Percentiles rank a stretch among this genome's conserved stretches.
phyloP scores from a whole-genome alignment of 352 stramenopile genomes.

The Pythium phragmitis region DNA sequence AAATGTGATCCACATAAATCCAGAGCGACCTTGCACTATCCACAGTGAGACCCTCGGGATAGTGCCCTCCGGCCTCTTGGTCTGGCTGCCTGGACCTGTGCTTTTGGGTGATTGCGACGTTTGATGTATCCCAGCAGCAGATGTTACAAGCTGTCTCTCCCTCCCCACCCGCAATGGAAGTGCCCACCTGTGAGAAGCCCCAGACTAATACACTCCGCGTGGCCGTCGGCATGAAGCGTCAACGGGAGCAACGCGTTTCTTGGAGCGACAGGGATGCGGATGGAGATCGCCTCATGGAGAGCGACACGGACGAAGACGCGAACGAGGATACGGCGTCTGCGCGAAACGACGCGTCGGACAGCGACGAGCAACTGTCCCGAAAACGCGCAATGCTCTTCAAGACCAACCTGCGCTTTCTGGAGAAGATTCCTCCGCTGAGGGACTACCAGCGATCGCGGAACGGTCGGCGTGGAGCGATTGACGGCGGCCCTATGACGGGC shows the following conservation, averaged over 20 bases:
- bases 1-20: not conserved
- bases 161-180: slow-evolving; percentile 1
- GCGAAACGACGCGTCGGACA: slow-evolving; percentile 15
- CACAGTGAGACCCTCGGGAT: not conserved
- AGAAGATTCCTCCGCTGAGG: slow-evolving; percentile 60
- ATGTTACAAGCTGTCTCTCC: slow-evolving; percentile 3
- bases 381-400: slow-evolving; percentile 60
- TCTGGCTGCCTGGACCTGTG: slow-evolving; percentile 9
- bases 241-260: slow-evolving; percentile 10
- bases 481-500: slow-evolving; percentile 41
- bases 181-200: not conserved
- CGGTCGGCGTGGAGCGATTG: slow-evolving; percentile 59
- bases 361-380: slow-evolving; percentile 20
- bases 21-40: not conserved
- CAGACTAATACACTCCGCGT: not conserved
- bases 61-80: slow-evolving; percentile 6
- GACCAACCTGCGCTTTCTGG: slow-evolving; percentile 59
- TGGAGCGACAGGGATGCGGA: slow-evolving; percentile 17
- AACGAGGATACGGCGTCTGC: slow-evolving; percentile 6
- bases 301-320: slow-evolving; percentile 12
- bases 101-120: slow-evolving; percentile 28
- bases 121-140: slow-evolving; percentile 21
- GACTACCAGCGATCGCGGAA: slow-evolving; percentile 63
- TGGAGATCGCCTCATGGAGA: slow-evolving; percentile 18
- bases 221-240: slow-evolving; percentile 25